Evolutionary conservation across 495 filamentous ascomycete species (phyloP), one percentile per base, ranked within the genome.

Genomic region (Lentithecium fluviatile): DNA sequence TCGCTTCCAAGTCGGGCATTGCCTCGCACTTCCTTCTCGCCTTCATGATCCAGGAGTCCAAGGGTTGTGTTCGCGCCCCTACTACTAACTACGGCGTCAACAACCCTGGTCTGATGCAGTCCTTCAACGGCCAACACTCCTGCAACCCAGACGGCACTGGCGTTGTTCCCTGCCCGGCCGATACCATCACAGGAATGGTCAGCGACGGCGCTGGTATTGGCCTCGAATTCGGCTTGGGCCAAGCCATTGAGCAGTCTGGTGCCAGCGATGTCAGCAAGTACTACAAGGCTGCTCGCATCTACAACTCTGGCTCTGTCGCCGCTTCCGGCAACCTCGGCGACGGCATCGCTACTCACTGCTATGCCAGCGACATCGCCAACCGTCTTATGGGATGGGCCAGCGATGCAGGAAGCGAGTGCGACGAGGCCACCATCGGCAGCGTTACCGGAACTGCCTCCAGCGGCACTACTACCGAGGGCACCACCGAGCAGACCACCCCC

Each of bases 31-130:
- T 71, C 60, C 72, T 78, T 57, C 66, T 77, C 34, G 70, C 69
- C 52, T 72, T 82, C 52, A 65, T 85, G 36, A 79, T 85, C 74
- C 83, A 85, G 69, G 82, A 85, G 64, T 78, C 74, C 71, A 78
- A 77, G 58, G 83, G 83, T 58, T 85, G 82, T 68, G 82, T 76
- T 2, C 74, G 75, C 17, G 73, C 64, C 21, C 65, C 63, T 0
- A 76, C 73, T 1, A 77, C 75, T 17, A 70, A 68, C 71, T 71
- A 72, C 55, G 70, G 71, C 29, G 69, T 74, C 45, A 25, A 43
- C 38, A 79, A 78, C 64, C 76, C 76, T 0, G 76, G 76, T 8
- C 65, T 79, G 17, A 75, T 79, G 72, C 76, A 78, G 49, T 70
- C 68, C 52, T 78, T 81, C 72, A 64, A 79, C 42, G 82, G 82